Base-by-base conservation (phyloP, 2,329 filamentous ascomycete genomes). In the Penicillium vulpinum region DNA sequence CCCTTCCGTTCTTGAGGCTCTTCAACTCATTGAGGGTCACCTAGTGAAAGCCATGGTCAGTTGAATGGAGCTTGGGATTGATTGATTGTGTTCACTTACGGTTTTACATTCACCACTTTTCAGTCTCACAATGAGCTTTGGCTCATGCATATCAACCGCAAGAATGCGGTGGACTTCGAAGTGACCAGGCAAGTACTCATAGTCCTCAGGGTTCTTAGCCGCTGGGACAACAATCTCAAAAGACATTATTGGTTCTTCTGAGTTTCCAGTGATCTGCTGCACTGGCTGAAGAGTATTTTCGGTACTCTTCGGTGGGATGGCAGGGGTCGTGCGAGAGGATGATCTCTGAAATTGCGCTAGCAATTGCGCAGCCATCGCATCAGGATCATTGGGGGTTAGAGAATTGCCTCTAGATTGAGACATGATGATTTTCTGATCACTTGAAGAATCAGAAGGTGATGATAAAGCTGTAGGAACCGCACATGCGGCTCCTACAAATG, bases 101-200 rank as follows among this genome's bases (percentile, higher is more conserved):
- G 67, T 67, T 57, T 70, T 59, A 38, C 58, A 60, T 48, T 78
- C 76, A 26, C 68, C 70, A 60, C 74, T 78, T 45, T 61, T 61
- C 11, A 77, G 63, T 38, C 69, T 67, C 8, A 77, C 68, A 26
- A 64, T 58, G 56, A 75, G 75, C 31, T 61, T 57, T 43, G 65
- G 54, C 21, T 64, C 21, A 57, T 50, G 24, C 66, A 59, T 39
- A 60, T 62, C 63, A 33, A 76, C 60, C 24, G 61, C 56, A 45
- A 76, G 62, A 47, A 78, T 61, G 28, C 65, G 66, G 18, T 62
- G 63, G 13, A 72, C 70, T 7, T 62, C 59, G 52, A 70, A 76
- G 60, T 77, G 74, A 11, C 75, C 75, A 1, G 75, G 74, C 15
- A 78, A 63, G 52, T 66, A 75, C 15, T 74, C 65, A 60, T 77